Percentiles rank a stretch among this genome's conserved stretches.
Evolutionary conservation across 805 yeast genomes (phyloP).

Genomic region (Candida railenensis): DNA sequence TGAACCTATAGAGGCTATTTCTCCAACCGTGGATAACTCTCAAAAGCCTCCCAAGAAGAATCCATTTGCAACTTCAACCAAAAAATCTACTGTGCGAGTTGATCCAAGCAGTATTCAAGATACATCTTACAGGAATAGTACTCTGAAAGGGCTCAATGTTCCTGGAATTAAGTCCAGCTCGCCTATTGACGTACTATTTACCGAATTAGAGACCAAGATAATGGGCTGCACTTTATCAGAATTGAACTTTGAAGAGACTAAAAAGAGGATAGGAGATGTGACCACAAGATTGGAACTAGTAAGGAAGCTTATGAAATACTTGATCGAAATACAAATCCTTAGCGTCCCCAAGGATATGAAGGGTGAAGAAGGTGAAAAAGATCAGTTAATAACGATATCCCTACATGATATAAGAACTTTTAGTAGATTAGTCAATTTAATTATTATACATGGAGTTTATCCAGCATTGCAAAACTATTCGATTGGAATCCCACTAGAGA

Average conservation of each 20-base stretch:
- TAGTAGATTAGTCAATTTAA: conserved; percentile 58
- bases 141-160: conserved; percentile 30
- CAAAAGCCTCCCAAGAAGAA: conserved; percentile 16
- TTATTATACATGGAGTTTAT: conserved; percentile 72
- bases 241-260: conserved; percentile 16
- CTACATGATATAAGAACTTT: conserved; percentile 81
- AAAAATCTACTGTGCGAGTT: conserved; percentile 24
- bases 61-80: conserved; percentile 26
- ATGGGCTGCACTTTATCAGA: conserved; percentile 24
- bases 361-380: conserved; percentile 15
- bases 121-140: neutral
- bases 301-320: conserved; percentile 30
- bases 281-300: conserved; percentile 21
- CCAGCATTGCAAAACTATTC: conserved; percentile 53
- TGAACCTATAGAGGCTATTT: neutral
- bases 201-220: conserved; percentile 21
- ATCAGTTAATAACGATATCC: conserved; percentile 60
- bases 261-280: conserved; percentile 6
- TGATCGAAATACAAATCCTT: conserved; percentile 38
- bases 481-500: conserved; percentile 63
- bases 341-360: conserved; percentile 13
- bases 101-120: neutral
- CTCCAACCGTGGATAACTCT: neutral
- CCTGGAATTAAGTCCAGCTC: conserved; percentile 26
- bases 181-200: conserved; percentile 37